phyloP scores from a whole-genome alignment of 1,139 yeast genomes.

The Saccharomyces hybrid region DNA sequence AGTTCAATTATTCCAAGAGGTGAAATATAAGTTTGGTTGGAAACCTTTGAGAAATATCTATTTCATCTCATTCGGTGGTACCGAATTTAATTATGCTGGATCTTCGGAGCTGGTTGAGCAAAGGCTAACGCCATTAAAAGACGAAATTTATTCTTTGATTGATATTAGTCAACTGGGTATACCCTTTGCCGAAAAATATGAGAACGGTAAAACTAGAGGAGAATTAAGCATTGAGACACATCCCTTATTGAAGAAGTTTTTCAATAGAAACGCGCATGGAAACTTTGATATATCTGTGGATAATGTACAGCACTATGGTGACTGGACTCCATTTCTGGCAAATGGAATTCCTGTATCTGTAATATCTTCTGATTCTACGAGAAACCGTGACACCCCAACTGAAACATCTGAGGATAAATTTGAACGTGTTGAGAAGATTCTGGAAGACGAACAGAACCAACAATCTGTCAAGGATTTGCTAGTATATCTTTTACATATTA shows the following conservation, averaged over 20 bases:
- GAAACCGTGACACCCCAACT: slow-evolving; percentile 40
- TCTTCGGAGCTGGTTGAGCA: slow-evolving; percentile 70
- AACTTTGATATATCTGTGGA: slow-evolving; percentile 9
- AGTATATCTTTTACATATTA: slow-evolving; percentile 46
- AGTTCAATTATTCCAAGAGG: slow-evolving; percentile 58
- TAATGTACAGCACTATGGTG: slow-evolving; percentile 45
- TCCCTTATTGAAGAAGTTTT: slow-evolving; percentile 49
- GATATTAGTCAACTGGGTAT: slow-evolving; percentile 42
- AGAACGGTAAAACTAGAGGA: slow-evolving; percentile 8
- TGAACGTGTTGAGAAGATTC: slow-evolving; percentile 43
- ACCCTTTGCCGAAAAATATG: slow-evolving; percentile 56
- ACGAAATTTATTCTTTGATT: slow-evolving; percentile 63
- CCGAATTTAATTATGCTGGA: slow-evolving; percentile 78
- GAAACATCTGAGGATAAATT: slow-evolving; percentile 63
- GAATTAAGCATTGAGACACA: slow-evolving; percentile 50
- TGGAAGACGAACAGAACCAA: slow-evolving; percentile 34
- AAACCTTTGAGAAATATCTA: slow-evolving; percentile 73
- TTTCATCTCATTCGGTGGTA: slow-evolving; percentile 82
- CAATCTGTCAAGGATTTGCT: slow-evolving; percentile 50
- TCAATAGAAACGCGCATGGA: slow-evolving; percentile 13
- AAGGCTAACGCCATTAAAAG: slow-evolving; percentile 43
- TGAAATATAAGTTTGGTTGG: slow-evolving; percentile 68
- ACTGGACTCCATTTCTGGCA: slow-evolving; percentile 50
- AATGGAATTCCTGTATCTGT: slow-evolving; percentile 59
- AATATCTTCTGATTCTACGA: slow-evolving; percentile 36